These are phyloP conservation scores for Marasmius fiardii DNA, from an alignment of 1,284 basidiomycete species.

Conservation along the genomic window DNA sequence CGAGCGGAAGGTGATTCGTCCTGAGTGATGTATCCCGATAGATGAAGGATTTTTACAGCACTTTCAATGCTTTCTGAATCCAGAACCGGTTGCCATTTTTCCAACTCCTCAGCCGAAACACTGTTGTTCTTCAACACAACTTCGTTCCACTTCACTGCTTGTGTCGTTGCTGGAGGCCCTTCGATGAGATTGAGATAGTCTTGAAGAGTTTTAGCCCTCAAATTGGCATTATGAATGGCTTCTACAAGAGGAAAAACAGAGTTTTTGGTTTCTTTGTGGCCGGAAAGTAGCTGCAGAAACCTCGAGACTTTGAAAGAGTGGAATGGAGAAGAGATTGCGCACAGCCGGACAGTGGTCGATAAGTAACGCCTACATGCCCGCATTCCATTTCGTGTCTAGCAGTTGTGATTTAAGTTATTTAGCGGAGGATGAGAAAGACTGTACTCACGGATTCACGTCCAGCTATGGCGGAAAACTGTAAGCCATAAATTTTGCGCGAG, in stretches of 20 bases:
- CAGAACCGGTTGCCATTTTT: conserved; percentile 33
- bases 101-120: conserved; percentile 31
- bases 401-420: too few relatives aligned
- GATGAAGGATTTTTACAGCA: conserved; percentile 25
- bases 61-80: conserved; percentile 28
- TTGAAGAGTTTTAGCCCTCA: conserved; percentile 24
- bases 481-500: too few relatives aligned
- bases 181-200: not conserved
- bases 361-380: not conserved
- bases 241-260: conserved; percentile 24
- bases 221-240: conserved; percentile 16
- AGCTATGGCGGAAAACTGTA: too few relatives aligned
- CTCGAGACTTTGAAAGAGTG: conserved; percentile 20
- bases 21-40: conserved; percentile 10
- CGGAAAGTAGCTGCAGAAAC: not conserved
- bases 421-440: too few relatives aligned
- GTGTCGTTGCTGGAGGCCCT: not conserved
- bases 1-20: not conserved
- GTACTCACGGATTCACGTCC: too few relatives aligned
- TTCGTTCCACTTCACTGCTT: not conserved
- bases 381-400: not conserved
- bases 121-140: not conserved
- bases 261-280: conserved; percentile 22
- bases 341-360: not conserved
- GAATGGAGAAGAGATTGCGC: conserved; percentile 11